A percentile compares a stretch with the other conserved stretches of the same genome.
phyloP scores from a whole-genome alignment of 768 basidiomycete genomes.

The Pholiota conissans region DNA sequence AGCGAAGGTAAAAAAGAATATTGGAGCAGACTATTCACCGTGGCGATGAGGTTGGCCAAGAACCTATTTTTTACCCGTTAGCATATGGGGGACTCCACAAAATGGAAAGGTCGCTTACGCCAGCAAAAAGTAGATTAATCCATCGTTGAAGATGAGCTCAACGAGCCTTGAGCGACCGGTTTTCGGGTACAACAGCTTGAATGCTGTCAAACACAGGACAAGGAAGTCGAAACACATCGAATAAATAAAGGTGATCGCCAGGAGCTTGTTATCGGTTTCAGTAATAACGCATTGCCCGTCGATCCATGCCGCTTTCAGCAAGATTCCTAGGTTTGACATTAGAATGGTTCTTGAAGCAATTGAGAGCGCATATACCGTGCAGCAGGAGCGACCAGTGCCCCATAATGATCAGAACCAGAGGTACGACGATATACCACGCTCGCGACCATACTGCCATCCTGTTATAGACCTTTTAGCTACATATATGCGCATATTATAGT shows the following conservation, averaged over 20 bases:
- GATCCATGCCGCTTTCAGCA: constrained; percentile 60
- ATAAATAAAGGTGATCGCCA: constrained; percentile 71
- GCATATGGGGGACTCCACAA: neutral
- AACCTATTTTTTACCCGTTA: constrained; percentile 41
- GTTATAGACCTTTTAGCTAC: neutral
- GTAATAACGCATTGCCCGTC: constrained; percentile 56
- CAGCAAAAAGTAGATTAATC: constrained; percentile 69
- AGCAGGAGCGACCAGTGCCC: constrained; percentile 74
- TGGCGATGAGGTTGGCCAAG: constrained; percentile 65
- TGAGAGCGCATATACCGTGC: constrained; percentile 45
- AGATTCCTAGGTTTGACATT: constrained; percentile 39
- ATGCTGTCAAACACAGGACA: constrained; percentile 60
- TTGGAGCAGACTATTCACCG: constrained; percentile 37
- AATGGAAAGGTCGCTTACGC: constrained; percentile 47
- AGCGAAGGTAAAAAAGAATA: neutral
- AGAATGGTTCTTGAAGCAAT: neutral
- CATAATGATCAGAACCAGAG: constrained; percentile 56
- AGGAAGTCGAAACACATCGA: constrained; percentile 71
- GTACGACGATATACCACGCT: constrained; percentile 48
- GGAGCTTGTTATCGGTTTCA: constrained; percentile 55
- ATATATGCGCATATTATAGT: constrained; percentile 9
- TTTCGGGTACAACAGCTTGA: constrained; percentile 52
- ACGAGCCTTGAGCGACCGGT: constrained; percentile 56
- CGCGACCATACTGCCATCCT: constrained; percentile 76
- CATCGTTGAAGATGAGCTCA: constrained; percentile 68